These are phyloP conservation scores for Phoenix dactylifera DNA, from an alignment of 176 grass and related monocot species.

Conservation along the genomic window DNA sequence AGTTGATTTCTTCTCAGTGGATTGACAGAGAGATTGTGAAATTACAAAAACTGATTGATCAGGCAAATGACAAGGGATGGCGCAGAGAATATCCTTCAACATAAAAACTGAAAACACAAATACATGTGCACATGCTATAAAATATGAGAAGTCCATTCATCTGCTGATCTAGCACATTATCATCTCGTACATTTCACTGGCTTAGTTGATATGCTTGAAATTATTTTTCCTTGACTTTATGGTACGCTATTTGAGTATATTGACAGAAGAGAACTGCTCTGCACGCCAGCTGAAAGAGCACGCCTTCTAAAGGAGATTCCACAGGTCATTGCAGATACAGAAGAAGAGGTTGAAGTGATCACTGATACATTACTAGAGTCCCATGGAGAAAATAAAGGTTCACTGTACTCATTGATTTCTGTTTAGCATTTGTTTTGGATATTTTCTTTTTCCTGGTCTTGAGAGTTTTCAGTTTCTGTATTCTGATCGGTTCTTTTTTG, in stretches of 20 bases:
- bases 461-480: no score
- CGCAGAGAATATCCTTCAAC: slow-evolving; percentile 68
- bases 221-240: slow-evolving; percentile 46
- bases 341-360: slow-evolving; percentile 32
- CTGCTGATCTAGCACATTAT: no score
- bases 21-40: slow-evolving; percentile 52
- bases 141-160: not conserved
- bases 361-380: slow-evolving; percentile 4
- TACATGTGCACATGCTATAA: not conserved
- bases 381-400: slow-evolving; percentile 37
- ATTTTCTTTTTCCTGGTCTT: not conserved
- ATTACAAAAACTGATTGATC: slow-evolving; percentile 41
- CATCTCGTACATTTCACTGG: no score
- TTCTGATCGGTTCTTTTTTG: no score
- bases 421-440: not conserved
- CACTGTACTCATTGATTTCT: not conserved
- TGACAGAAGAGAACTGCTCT: slow-evolving; percentile 36
- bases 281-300: slow-evolving; percentile 48
- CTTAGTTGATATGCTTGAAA: slow-evolving; percentile 1
- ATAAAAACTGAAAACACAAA: no score
- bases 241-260: slow-evolving; percentile 46
- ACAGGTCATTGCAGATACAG: slow-evolving; percentile 39
- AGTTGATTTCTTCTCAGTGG: slow-evolving; percentile 55
- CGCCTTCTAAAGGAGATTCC: slow-evolving; percentile 56
- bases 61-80: slow-evolving; percentile 55